Conservation (phyloP, 441 rosid genomes). For the Syzygium malaccense region DNA sequence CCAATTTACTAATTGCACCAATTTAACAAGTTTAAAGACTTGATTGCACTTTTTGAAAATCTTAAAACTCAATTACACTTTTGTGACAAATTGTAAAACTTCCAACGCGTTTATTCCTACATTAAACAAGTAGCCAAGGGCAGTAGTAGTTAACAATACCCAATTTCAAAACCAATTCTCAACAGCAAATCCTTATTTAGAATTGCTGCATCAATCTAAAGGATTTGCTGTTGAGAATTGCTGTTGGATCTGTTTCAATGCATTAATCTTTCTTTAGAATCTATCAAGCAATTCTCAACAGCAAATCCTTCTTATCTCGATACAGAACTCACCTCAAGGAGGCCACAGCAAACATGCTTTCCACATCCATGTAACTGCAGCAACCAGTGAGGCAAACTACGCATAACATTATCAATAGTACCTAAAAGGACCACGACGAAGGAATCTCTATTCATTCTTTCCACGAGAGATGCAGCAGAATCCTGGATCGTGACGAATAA, state of each 20-base stretch:
- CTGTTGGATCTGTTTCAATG: neutral
- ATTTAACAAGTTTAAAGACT: neutral
- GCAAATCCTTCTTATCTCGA: neutral
- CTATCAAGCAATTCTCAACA: neutral
- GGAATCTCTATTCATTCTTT: neutral
- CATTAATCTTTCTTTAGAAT: neutral
- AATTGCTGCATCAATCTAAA: too few species aligned
- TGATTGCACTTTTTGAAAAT: rapidly evolving
- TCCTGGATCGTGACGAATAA: neutral
- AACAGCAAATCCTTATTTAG: too few species aligned
- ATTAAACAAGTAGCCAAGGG: neutral
- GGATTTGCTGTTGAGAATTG: too few species aligned
- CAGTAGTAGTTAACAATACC: neutral
- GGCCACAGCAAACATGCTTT: neutral
- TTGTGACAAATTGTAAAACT: neutral
- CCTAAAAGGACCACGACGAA: neutral
- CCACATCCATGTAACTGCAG: neutral
- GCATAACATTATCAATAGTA: neutral
- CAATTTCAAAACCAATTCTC: neutral
- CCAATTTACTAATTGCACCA: neutral
- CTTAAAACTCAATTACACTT: rapidly evolving
- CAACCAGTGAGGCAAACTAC: neutral
- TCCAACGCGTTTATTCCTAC: neutral
- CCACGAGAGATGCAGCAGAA: neutral
- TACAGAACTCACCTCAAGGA: neutral